Base-by-base conservation (phyloP, 352 stramenopile species). In the Halophytophthora polymorphica region DNA sequence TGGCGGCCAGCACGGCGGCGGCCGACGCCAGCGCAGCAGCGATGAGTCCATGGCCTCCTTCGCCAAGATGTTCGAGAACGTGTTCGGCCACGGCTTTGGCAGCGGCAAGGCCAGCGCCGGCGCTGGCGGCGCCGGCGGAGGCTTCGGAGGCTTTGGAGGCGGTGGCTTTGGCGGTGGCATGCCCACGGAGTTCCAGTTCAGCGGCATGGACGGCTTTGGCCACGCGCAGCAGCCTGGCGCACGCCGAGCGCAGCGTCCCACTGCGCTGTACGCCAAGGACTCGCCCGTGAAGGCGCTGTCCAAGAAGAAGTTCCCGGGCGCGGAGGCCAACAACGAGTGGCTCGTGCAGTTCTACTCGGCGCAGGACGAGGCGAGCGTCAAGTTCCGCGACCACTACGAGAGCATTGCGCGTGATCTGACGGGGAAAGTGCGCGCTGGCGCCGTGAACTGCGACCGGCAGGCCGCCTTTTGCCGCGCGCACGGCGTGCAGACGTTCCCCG, bases 21-120 rank as follows among this genome's bases (percentile, higher is more conserved):
- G 61, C 33, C 50, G 46, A 28, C 68, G 46, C 4, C 53, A 38
- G 21, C 70, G 67, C 31, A 68, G 68, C 1, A 70, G 62, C 4
- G 75, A 88, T 18, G 77, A 88, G 34, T 75, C 67, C 41, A 83
- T 92, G 59, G 65, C 68, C 5, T 84, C 79, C 18, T 89, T 88
- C 46, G 84, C 83, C 50, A 91, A 95, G 54, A 90, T 96, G 67
- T 96, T 96, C 57, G 84, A 92, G 58, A 80, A 77, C 53, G 84
- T 96, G 10, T 95, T 96, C 56, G 86, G 77, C 23, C 69, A 83
- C 25, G 69, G 72, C 3, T 82, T 82, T 34, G 57, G 58, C 22
- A n/a, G n/a, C n/a, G n/a, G n/a, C n/a, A n/a, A n/a, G n/a, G n/a
- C n/a, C n/a, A n/a, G n/a, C n/a, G n/a, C n/a, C n/a, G n/a, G n/a